phyloP scores from a whole-genome alignment of 1,284 basidiomycete species.

The Irpex rosettiformis region DNA sequence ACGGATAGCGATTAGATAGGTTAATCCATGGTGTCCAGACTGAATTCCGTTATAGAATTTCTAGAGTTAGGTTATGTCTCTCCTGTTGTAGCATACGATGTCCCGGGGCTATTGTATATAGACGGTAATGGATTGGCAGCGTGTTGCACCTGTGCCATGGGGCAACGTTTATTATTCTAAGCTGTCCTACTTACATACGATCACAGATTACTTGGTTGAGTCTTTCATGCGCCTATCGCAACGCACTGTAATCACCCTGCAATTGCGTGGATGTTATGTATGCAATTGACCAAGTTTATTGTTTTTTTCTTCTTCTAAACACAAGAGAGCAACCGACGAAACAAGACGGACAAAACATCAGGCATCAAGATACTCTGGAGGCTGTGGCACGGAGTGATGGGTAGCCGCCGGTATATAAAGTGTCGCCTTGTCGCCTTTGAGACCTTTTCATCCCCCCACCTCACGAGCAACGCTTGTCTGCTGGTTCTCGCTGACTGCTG shows the following conservation, averaged over 20 bases:
- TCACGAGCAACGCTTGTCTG: constrained; percentile 4
- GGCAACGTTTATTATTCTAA: too few relatives aligned
- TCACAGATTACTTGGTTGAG: too few relatives aligned
- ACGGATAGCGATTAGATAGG: constrained; percentile 48
- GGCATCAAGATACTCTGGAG: not conserved
- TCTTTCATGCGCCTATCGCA: not conserved
- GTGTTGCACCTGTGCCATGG: too few relatives aligned
- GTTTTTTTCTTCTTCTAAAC: too few relatives aligned
- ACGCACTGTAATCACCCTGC: not conserved
- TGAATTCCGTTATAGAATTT: not conserved
- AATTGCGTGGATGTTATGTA: too few relatives aligned
- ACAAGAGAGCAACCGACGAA: not conserved
- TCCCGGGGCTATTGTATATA: constrained; percentile 4
- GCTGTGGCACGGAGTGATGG: not conserved
- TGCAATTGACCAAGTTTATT: too few relatives aligned
- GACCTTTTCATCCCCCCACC: constrained; percentile 4
- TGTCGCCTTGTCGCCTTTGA: not conserved
- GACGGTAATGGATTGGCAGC: not conserved
- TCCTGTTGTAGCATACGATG: not conserved
- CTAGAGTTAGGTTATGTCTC: constrained; percentile 5
- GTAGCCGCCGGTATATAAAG: not conserved
- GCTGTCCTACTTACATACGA: too few relatives aligned
- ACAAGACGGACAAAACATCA: not conserved
- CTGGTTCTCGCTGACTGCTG: constrained; percentile 3
- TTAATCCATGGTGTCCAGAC: not conserved